A percentile compares a stretch with the other conserved stretches of the same genome.
These are phyloP conservation scores for Boletus subparvulus DNA, from an alignment of 768 basidiomycete species.

Conservation along the genomic window DNA sequence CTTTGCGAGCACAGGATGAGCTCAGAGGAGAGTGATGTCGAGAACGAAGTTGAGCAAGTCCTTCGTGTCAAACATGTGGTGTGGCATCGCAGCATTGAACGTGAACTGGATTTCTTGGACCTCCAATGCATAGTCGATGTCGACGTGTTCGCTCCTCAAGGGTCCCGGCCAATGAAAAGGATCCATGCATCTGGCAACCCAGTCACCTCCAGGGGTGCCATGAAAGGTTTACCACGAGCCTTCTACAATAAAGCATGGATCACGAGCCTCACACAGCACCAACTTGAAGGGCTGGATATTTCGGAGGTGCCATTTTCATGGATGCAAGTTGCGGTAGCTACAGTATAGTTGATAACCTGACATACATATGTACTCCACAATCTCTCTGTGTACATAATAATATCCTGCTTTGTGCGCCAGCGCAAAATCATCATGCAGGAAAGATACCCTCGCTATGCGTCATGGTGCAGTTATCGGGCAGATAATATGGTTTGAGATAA, in stretches of 20 bases:
- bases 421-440: no score
- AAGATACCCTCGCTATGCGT: no score
- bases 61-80: neutral
- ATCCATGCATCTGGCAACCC: neutral
- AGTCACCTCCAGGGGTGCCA: neutral
- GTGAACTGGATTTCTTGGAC: neutral
- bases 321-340: neutral
- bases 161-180: neutral
- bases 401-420: no score
- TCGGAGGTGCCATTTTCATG: neutral
- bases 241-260: neutral
- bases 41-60: neutral
- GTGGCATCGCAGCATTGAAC: neutral
- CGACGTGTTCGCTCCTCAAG: neutral
- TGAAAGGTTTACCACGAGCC: neutral
- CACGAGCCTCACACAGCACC: neutral
- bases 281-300: neutral
- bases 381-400: no score
- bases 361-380: no score
- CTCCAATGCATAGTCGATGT: neutral
- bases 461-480: no score
- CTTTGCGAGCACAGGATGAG: conserved; percentile 15
- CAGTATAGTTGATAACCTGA: no score
- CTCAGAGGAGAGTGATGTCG: conserved; percentile 9
- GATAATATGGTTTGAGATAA: no score